A percentile compares a stretch with the other conserved stretches of the same genome.
These are phyloP conservation scores for Scutellaria minor DNA, from an alignment of 257 asterid species.

Conservation along the genomic window DNA sequence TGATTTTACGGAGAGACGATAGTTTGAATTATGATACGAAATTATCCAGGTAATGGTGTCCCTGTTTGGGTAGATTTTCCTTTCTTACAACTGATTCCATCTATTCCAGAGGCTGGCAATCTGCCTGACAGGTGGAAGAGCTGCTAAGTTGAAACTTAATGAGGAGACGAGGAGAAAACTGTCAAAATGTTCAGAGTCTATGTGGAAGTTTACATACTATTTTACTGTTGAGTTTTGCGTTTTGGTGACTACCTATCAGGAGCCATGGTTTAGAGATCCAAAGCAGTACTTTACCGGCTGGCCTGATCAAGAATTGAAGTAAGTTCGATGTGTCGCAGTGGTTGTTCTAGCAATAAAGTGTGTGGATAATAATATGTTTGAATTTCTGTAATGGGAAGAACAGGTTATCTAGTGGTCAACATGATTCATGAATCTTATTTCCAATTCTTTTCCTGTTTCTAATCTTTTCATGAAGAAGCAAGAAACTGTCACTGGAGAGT, in stretches of 20 bases:
- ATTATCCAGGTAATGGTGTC: conserved; percentile 3
- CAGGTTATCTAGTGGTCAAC: conserved; percentile 15
- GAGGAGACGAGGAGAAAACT: conserved; percentile 65
- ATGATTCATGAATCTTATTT: neutral
- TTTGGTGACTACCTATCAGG: conserved; percentile 52
- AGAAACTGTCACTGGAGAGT: neutral
- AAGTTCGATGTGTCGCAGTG: conserved; percentile 33
- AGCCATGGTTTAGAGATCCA: conserved; percentile 77
- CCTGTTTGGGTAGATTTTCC: conserved; percentile 13
- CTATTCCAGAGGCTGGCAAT: conserved; percentile 70
- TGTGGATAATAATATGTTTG: conserved; percentile 9
- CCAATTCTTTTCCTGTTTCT: neutral
- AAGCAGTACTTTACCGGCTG: conserved; percentile 74
- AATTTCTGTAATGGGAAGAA: conserved; percentile 20
- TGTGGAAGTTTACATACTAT: conserved; percentile 95
- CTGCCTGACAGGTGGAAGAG: conserved; percentile 64
- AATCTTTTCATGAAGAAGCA: conserved; percentile 13
- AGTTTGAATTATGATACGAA: neutral
- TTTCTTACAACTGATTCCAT: conserved; percentile 38
- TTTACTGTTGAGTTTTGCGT: conserved; percentile 66
- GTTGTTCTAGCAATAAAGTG: conserved; percentile 19
- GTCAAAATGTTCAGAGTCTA: conserved; percentile 84
- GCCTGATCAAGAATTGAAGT: conserved; percentile 84
- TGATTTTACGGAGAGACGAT: neutral
- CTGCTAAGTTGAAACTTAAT: conserved; percentile 48